Evolutionary conservation across 345 rosid genomes (phyloP).

Genomic region (Arabis alpina): DNA sequence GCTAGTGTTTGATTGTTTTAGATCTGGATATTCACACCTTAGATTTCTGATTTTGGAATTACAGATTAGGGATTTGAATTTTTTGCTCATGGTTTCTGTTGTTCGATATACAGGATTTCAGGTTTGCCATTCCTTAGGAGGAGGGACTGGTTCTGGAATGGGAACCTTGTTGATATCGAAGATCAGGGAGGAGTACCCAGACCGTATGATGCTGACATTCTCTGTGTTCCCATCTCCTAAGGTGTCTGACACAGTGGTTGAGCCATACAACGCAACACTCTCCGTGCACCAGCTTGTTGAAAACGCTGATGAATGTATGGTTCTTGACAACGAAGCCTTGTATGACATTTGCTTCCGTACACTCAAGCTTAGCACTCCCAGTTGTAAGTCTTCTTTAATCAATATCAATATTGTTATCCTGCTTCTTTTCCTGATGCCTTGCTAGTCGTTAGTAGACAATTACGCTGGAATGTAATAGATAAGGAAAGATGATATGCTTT

Average conservation of each 20-base stretch:
- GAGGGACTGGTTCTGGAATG: slow-evolving; percentile 72
- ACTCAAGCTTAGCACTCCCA: slow-evolving; percentile 63
- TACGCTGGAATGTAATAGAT: too few species aligned
- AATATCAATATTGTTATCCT: background rate
- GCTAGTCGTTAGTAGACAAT: background rate
- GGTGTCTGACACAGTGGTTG: slow-evolving; percentile 68
- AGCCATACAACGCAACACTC: slow-evolving; percentile 66
- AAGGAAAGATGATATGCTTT: background rate
- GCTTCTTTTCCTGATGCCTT: background rate
- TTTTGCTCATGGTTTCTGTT: background rate
- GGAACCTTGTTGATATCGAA: slow-evolving; percentile 69
- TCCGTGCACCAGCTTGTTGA: slow-evolving; percentile 70
- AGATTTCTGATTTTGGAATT: background rate
- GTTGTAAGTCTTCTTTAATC: slow-evolving; percentile 45
- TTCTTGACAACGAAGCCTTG: slow-evolving; percentile 27
- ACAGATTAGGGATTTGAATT: background rate
- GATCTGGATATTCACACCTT: background rate
- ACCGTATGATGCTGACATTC: slow-evolving; percentile 70
- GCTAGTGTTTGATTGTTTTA: background rate
- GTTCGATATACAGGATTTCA: slow-evolving; percentile 50
- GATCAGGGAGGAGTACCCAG: slow-evolving; percentile 72
- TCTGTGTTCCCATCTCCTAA: slow-evolving; percentile 68
- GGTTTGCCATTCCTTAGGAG: slow-evolving; percentile 69
- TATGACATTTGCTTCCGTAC: slow-evolving; percentile 68
- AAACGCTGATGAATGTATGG: slow-evolving; percentile 68